Evolutionary conservation across 1,284 basidiomycete species (phyloP).

Genomic region (Rhizopogon parksii): DNA sequence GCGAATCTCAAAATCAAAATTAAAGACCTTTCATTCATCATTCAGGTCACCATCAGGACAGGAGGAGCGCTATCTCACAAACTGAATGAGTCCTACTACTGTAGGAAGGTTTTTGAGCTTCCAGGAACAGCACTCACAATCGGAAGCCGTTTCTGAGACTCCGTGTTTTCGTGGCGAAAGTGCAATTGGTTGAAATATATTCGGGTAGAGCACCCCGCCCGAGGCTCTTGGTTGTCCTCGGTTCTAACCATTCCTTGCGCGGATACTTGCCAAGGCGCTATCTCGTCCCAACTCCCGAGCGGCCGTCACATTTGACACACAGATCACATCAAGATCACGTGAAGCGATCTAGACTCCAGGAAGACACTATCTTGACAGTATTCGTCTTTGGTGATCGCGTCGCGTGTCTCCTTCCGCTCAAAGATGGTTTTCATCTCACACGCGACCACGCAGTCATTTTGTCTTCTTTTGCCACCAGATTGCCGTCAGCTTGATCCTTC

Average conservation of each 20-base stretch:
- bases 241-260: background rate
- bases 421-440: background rate
- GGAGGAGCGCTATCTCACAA: background rate
- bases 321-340: background rate
- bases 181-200: too few relatives aligned
- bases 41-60: background rate
- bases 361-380: background rate
- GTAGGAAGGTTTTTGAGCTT: background rate
- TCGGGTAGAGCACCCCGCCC: too few relatives aligned
- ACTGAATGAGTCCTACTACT: background rate
- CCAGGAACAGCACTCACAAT: background rate
- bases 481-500: background rate
- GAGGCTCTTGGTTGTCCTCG: background rate
- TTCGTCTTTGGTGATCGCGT: background rate
- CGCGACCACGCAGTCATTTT: background rate
- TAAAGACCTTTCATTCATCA: background rate
- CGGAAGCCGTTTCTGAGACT: background rate
- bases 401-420: background rate
- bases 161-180: background rate
- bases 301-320: too few relatives aligned
- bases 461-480: background rate
- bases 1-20: background rate
- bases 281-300: background rate
- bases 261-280: background rate
- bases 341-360: background rate